Conservation (phyloP, 2,329 filamentous ascomycete species). For the Calcarisporium arbuscula region DNA sequence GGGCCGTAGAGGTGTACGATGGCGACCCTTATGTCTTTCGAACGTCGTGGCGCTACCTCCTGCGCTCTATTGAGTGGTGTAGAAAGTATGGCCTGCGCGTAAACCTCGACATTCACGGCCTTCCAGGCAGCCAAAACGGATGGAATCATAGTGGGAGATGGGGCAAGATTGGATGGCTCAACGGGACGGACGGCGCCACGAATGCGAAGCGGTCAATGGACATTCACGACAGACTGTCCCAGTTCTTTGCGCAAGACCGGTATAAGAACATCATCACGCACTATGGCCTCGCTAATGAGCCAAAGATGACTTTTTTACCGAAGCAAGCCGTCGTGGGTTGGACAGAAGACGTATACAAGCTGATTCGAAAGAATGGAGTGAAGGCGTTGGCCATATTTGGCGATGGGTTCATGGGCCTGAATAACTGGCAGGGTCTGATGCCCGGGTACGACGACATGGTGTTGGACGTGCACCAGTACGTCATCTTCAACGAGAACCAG, state of each 20-base stretch:
- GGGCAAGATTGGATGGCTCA: slow-evolving; percentile 79
- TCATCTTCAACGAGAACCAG: slow-evolving; percentile 91
- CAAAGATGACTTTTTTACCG: slow-evolving; percentile 72
- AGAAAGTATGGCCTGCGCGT: slow-evolving; percentile 87
- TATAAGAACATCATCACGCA: slow-evolving; percentile 90
- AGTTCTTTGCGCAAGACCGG: slow-evolving; percentile 88
- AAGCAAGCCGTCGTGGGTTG: slow-evolving; percentile 65
- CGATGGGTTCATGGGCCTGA: slow-evolving; percentile 88
- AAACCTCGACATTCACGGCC: slow-evolving; percentile 87
- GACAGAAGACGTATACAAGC: slow-evolving; percentile 66
- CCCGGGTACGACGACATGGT: slow-evolving; percentile 65
- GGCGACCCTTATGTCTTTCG: slow-evolving; percentile 82
- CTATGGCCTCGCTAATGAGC: slow-evolving; percentile 94
- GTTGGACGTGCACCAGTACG: slow-evolving; percentile 97
- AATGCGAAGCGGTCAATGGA: slow-evolving; percentile 81
- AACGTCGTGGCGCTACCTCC: slow-evolving; percentile 86
- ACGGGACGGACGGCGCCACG: slow-evolving; percentile 73
- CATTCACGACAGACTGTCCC: slow-evolving; percentile 76
- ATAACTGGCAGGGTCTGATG: slow-evolving; percentile 84
- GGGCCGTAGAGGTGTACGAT: slow-evolving; percentile 81
- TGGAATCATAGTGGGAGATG: slow-evolving; percentile 93
- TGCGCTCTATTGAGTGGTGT: slow-evolving; percentile 88
- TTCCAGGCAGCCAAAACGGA: slow-evolving; percentile 91
- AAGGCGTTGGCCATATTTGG: slow-evolving; percentile 73
- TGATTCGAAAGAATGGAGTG: slow-evolving; percentile 73